Conservation (phyloP, 148 eudicot species). For the Silene conica region DNA sequence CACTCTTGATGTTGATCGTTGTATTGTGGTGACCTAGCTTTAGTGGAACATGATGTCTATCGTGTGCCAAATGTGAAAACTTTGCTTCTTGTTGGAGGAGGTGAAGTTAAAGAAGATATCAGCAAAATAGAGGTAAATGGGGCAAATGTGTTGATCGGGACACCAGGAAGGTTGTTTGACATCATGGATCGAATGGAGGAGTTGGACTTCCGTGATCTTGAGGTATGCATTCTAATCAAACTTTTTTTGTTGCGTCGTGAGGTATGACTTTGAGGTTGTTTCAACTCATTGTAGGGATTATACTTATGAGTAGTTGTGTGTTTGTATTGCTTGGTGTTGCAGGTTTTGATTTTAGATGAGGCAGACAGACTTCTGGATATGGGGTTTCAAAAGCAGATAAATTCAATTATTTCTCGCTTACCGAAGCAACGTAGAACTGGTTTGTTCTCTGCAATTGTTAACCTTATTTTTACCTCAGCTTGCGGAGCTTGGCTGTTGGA, state of each 20-base stretch:
- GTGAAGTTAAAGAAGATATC: slow-evolving; percentile 60
- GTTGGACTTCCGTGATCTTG: slow-evolving; percentile 68
- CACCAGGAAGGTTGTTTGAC: slow-evolving; percentile 87
- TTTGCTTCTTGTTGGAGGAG: slow-evolving; percentile 84
- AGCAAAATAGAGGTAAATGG: slow-evolving; percentile 81
- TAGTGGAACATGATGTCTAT: too few relatives aligned
- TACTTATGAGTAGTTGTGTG: neutral
- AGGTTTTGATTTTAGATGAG: slow-evolving; percentile 85
- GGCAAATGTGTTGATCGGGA: slow-evolving; percentile 81
- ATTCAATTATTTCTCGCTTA: slow-evolving; percentile 69
- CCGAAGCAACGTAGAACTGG: slow-evolving; percentile 96
- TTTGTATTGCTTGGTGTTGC: slow-evolving; percentile 26
- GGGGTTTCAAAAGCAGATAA: slow-evolving; percentile 95
- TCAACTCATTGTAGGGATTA: neutral
- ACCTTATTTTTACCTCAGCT: too few relatives aligned
- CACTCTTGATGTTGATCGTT: too few relatives aligned
- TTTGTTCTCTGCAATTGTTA: slow-evolving; percentile 95
- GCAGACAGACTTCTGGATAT: slow-evolving; percentile 93
- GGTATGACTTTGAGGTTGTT: too few relatives aligned
- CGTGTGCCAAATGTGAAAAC: slow-evolving; percentile 63
- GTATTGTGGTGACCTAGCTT: too few relatives aligned
- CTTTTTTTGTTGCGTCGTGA: neutral
- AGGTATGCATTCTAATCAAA: slow-evolving; percentile 37
- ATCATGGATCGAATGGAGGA: slow-evolving; percentile 83
- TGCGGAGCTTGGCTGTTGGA: too few relatives aligned